phyloP scores from a whole-genome alignment of 345 rosid species.

The Populus euphratica region DNA sequence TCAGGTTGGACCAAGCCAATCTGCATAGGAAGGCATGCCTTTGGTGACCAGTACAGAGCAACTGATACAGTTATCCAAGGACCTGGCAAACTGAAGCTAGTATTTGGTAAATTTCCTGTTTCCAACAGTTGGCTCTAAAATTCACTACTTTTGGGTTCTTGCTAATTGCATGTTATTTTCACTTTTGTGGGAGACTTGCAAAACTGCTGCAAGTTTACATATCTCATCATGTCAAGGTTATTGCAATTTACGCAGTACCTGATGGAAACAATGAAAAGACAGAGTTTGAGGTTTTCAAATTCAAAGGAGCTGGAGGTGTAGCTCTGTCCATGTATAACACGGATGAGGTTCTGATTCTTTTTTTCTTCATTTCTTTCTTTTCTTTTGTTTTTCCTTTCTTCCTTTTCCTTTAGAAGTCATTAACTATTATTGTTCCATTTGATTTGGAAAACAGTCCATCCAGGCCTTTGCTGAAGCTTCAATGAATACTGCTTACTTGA shows the following conservation, averaged over 20 bases:
- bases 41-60: constrained; percentile 92
- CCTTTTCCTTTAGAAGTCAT: not conserved
- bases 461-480: constrained; percentile 91
- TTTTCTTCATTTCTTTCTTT: not conserved
- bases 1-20: constrained; percentile 97
- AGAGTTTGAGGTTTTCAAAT: constrained; percentile 79
- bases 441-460: constrained; percentile 58
- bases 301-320: constrained; percentile 88
- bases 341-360: constrained; percentile 58
- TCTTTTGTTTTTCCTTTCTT: not conserved
- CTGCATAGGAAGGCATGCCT: constrained; percentile 98
- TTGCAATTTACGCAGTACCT: constrained; percentile 40
- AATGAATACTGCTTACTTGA: constrained; percentile 85
- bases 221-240: not conserved
- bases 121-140: not conserved
- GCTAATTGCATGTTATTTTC: not conserved
- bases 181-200: not conserved
- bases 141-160: not conserved
- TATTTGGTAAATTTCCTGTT: constrained; percentile 54
- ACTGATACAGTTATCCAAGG: constrained; percentile 86
- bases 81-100: constrained; percentile 80
- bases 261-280: constrained; percentile 65
- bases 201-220: not conserved
- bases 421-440: not conserved
- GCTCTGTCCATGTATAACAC: constrained; percentile 93